Percentiles rank a stretch among this genome's conserved stretches.
Evolutionary conservation across 2,329 filamentous ascomycete species (phyloP).

Genomic region (Talaromyces sp.): DNA sequence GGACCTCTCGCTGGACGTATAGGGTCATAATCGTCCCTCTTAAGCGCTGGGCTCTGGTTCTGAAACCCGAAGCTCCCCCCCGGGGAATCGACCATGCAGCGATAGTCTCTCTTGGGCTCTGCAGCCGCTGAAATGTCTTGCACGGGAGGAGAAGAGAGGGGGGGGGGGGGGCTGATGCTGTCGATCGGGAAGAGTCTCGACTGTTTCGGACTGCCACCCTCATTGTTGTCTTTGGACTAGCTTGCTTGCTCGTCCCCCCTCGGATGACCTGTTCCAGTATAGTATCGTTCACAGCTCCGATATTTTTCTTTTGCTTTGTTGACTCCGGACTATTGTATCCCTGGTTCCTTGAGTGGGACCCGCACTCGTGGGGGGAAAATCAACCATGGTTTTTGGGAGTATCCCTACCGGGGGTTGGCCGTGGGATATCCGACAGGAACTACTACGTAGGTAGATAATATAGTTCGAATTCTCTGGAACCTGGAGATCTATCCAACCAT

Average conservation of each 20-base stretch:
- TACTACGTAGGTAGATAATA: too few species aligned
- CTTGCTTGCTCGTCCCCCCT: too few species aligned
- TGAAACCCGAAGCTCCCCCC: constrained; percentile 5
- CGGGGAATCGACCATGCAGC: constrained; percentile 22
- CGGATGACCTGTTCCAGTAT: too few species aligned
- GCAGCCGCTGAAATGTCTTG: constrained; percentile 8
- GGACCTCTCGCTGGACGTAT: not conserved
- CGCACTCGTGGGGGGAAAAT: too few species aligned
- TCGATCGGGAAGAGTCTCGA: constrained; percentile 2
- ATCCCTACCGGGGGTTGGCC: too few species aligned
- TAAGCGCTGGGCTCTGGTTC: not conserved
- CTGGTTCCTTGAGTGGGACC: not conserved
- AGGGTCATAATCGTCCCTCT: not conserved
- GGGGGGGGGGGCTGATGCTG: not conserved
- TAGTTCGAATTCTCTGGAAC: too few species aligned
- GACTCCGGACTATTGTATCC: not conserved
- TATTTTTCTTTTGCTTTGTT: too few species aligned
- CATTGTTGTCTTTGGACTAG: not conserved
- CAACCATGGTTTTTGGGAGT: not conserved
- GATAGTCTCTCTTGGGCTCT: not conserved
- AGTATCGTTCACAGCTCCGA: too few species aligned
- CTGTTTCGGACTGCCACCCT: not conserved
- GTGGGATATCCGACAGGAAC: too few species aligned
- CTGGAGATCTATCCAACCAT: not conserved
- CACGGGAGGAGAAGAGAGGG: constrained; percentile 1